Conservation (phyloP, 352 stramenopile species). For the Phytophthora brassicae region DNA sequence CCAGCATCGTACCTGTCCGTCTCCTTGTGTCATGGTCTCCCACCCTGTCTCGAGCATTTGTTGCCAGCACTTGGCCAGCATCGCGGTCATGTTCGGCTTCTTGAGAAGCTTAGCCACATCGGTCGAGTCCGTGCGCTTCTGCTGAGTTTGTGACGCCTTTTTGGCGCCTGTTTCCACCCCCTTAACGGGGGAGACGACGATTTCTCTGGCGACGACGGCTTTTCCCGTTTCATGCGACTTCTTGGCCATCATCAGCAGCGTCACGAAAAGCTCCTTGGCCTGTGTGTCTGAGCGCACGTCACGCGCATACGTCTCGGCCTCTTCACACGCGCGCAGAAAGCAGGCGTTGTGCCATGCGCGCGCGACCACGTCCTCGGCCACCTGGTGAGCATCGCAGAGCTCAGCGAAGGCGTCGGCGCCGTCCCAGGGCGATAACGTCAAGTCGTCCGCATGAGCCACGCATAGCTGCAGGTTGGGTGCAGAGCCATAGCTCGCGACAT, state of each 20-base stretch:
- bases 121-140: conserved; percentile 6
- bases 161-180: neutral
- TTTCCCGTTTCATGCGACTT: conserved; percentile 23
- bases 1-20: conserved; percentile 40
- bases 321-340: conserved; percentile 52
- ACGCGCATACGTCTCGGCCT: conserved; percentile 39
- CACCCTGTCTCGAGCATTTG: conserved; percentile 62
- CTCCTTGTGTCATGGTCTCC: conserved; percentile 55
- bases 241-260: conserved; percentile 32
- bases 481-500: conserved; percentile 26
- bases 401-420: conserved; percentile 34
- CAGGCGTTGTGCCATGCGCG: conserved; percentile 46
- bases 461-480: conserved; percentile 57
- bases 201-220: conserved; percentile 22
- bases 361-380: conserved; percentile 37
- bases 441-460: conserved; percentile 44
- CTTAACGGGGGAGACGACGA: conserved; percentile 13
- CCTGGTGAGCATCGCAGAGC: conserved; percentile 38
- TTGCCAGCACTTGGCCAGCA: conserved; percentile 53
- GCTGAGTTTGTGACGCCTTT: neutral
- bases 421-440: conserved; percentile 26
- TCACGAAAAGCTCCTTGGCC: conserved; percentile 36
- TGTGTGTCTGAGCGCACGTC: conserved; percentile 35
- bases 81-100: conserved; percentile 19
- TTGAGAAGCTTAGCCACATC: conserved; percentile 27